A percentile compares a stretch with the other conserved stretches of the same genome.
Conservation (phyloP, 345 rosid genomes). For the Populus davidiana region DNA sequence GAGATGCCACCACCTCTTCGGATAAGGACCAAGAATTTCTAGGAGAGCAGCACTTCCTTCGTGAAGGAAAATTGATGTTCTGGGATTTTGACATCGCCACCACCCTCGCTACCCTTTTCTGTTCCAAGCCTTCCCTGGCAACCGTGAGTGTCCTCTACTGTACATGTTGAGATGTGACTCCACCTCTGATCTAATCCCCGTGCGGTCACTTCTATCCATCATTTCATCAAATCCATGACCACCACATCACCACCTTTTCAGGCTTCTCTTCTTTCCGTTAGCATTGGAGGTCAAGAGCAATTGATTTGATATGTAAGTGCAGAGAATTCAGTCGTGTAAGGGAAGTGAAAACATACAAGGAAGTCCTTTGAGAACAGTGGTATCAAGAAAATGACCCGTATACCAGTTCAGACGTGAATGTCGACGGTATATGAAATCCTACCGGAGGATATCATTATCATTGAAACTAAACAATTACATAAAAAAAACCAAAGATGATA, state of each 20-base stretch:
- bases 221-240: slow-evolving; percentile 20
- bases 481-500: too few relatives aligned
- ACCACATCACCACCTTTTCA: slow-evolving; percentile 18
- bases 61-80: background rate
- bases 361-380: too few relatives aligned
- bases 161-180: slow-evolving; percentile 18
- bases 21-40: background rate
- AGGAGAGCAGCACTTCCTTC: background rate
- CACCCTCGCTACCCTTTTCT: background rate
- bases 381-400: too few relatives aligned
- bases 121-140: background rate
- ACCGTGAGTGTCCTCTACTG: background rate
- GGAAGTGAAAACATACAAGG: background rate
- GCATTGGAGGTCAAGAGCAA: background rate
- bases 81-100: background rate
- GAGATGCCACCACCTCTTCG: background rate
- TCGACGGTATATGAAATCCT: too few relatives aligned
- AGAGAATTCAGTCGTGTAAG: background rate
- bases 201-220: slow-evolving; percentile 21
- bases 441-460: too few relatives aligned
- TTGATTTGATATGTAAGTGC: background rate
- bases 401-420: too few relatives aligned
- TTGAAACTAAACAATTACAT: too few relatives aligned
- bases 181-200: slow-evolving; percentile 16
- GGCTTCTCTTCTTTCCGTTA: background rate